Base-by-base conservation (phyloP, 2,329 filamentous ascomycete species). In the Cadophora gregata region DNA sequence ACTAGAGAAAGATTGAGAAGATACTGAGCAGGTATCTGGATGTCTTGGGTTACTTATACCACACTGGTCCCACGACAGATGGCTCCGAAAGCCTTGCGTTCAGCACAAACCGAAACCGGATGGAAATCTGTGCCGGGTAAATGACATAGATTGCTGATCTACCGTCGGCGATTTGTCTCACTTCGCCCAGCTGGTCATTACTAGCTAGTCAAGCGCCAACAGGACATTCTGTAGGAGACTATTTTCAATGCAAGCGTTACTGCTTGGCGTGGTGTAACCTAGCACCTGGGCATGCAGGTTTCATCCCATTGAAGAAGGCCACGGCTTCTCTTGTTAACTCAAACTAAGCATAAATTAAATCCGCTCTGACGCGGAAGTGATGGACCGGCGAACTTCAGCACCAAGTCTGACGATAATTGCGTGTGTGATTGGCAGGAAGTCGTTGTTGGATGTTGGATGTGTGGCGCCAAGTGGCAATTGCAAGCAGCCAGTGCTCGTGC, bases 11-110 rank as follows among this genome's bases (percentile, higher is more conserved):
- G 58, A n/a, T 47, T 60, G 58, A 60, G 42, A 60, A 60, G 38
- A 31, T 60, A 60, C 31, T 48, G 38, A 61, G 53, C 29, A 33
- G 38, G 38, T 67, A 50, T 24, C 8, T 25, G 27, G 58, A 50
- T 33, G 29, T 7, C 31, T 51, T 33, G 31, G 48, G 12, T 38
- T 58, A 58, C 55, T 58, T 58, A 58, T 58, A 58, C 55, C 36
- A 24, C 33, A 21, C 24, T 24, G 4, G 8, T 24, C 33, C 55
- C 31, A 25, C 53, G 19, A 8, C 19, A 36, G n/a, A 36, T 5
- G 9, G 31, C 12, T 14, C n/a, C 33, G 27, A 42, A 58, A 36
- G 55, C 55, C 55, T 36, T 36, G 25, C 31, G 21, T 36, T 21
- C 5, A 38, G 4, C 24, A 16, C 29, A 27, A 38, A 25, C 31